phyloP scores from a whole-genome alignment of 129 eudicot species.

The Artemisia argyi region DNA sequence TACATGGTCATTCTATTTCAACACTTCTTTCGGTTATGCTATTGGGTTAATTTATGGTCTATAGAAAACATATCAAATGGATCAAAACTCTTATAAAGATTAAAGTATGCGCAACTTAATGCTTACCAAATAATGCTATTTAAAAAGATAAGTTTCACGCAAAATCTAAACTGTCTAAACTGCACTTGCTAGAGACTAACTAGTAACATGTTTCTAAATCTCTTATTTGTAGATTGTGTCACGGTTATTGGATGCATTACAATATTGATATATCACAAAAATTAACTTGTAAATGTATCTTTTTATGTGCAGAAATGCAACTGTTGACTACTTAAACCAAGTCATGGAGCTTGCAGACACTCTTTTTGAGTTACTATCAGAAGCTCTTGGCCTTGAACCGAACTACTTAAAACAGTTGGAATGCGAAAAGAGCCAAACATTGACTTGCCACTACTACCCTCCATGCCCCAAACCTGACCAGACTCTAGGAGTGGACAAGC shows the following conservation, averaged over 20 bases:
- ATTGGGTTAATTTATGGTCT: too few relatives aligned
- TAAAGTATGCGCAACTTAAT: too few relatives aligned
- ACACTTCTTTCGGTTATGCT: too few relatives aligned
- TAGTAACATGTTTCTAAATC: too few relatives aligned
- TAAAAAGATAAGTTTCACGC: too few relatives aligned
- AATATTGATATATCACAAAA: constrained; percentile 10
- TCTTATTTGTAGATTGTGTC: background rate
- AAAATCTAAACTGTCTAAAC: too few relatives aligned
- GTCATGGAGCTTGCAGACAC: constrained; percentile 31
- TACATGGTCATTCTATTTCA: too few relatives aligned
- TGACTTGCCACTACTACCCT: constrained; percentile 52
- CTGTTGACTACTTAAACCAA: constrained; percentile 37
- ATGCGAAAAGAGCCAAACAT: constrained; percentile 26
- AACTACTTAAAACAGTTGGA: constrained; percentile 35
- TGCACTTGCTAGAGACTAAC: too few relatives aligned
- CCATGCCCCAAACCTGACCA: constrained; percentile 58
- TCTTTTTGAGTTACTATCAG: constrained; percentile 43
- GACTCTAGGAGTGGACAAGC: constrained; percentile 45
- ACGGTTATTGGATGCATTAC: background rate
- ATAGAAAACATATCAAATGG: too few relatives aligned
- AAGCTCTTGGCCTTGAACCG: constrained; percentile 50
- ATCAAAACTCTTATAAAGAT: too few relatives aligned
- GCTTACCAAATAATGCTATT: too few relatives aligned
- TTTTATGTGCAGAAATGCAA: constrained; percentile 32
- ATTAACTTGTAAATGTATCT: background rate